Percentiles rank a stretch among this genome's conserved stretches.
phyloP scores from a whole-genome alignment of 306 rosid genomes.

The Carpinus fangiana region DNA sequence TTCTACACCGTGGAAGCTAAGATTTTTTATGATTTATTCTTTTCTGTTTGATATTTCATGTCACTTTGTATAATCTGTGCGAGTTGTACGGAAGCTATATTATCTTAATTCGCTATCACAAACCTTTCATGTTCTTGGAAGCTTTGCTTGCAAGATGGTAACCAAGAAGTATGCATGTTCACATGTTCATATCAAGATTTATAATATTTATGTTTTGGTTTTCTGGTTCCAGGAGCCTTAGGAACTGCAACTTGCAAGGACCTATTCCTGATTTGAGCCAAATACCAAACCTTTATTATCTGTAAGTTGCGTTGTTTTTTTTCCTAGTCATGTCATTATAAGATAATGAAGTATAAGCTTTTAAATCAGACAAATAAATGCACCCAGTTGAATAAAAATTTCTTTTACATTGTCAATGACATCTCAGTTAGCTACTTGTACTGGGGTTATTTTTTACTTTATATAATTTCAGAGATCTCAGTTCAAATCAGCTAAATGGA shows the following conservation, averaged over 20 bases:
- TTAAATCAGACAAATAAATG: slow-evolving; percentile 15
- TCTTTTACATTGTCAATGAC: slow-evolving; percentile 5
- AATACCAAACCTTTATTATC: slow-evolving; percentile 55
- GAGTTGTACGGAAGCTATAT: background rate
- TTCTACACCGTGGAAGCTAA: background rate
- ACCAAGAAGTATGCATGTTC: background rate
- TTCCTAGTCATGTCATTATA: background rate
- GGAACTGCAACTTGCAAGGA: slow-evolving; percentile 84
- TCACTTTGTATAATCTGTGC: background rate
- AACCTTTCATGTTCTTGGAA: background rate
- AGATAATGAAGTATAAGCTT: slow-evolving; percentile 2
- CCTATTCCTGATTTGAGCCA: slow-evolving; percentile 78
- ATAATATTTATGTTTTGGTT: slow-evolving; percentile 25
- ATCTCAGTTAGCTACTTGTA: slow-evolving; percentile 20
- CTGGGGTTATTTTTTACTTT: slow-evolving; percentile 20
- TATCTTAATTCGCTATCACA: background rate
- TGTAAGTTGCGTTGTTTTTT: slow-evolving; percentile 55
- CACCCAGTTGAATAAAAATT: slow-evolving; percentile 10
- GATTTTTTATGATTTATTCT: background rate
- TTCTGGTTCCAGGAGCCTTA: slow-evolving; percentile 65
- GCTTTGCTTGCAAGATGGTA: background rate
- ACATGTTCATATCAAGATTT: background rate
- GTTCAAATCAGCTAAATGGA: slow-evolving; percentile 73
- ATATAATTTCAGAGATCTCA: slow-evolving; percentile 71
- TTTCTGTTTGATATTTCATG: slow-evolving; percentile 12